Percentiles rank a stretch among this genome's conserved stretches.
Conservation (phyloP, 2,329 filamentous ascomycete species). For the Colletotrichum trifolii region DNA sequence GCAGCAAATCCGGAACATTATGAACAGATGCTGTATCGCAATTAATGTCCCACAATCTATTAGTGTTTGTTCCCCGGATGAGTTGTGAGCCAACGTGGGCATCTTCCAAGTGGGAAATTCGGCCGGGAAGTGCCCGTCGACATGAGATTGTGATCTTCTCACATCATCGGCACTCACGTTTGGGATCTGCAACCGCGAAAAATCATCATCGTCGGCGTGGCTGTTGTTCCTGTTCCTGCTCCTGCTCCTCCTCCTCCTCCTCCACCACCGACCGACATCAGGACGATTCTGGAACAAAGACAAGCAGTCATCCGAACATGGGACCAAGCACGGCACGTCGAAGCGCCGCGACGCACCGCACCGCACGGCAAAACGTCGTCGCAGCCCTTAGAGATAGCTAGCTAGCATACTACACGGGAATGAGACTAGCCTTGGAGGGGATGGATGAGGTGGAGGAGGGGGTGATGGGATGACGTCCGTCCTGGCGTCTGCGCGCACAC, state of each 20-base stretch:
- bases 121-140: constrained; percentile 19
- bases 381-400: too few relatives aligned
- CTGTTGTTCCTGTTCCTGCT: background rate
- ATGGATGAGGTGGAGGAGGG: too few relatives aligned
- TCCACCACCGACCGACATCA: constrained; percentile 10
- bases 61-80: too few relatives aligned
- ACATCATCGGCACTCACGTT: constrained; percentile 18
- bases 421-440: too few relatives aligned
- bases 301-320: constrained; percentile 38
- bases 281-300: constrained; percentile 36
- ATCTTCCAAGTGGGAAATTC: background rate
- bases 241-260: too few relatives aligned
- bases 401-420: too few relatives aligned
- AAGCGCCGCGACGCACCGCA: constrained; percentile 5
- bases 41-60: constrained; percentile 26
- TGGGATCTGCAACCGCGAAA: constrained; percentile 19
- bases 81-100: too few relatives aligned
- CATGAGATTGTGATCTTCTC: constrained; percentile 35
- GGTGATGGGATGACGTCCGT: constrained; percentile 29
- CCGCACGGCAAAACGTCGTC: too few relatives aligned
- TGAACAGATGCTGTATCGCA: background rate
- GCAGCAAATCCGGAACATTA: constrained; percentile 39
- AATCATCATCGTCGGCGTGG: constrained; percentile 27
- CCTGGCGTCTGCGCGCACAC: constrained; percentile 27
- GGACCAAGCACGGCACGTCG: constrained; percentile 30